Evolutionary conservation across 495 filamentous ascomycete species (phyloP), one percentile per base, ranked within the genome.

Genomic region (Penicillium pulvis): DNA sequence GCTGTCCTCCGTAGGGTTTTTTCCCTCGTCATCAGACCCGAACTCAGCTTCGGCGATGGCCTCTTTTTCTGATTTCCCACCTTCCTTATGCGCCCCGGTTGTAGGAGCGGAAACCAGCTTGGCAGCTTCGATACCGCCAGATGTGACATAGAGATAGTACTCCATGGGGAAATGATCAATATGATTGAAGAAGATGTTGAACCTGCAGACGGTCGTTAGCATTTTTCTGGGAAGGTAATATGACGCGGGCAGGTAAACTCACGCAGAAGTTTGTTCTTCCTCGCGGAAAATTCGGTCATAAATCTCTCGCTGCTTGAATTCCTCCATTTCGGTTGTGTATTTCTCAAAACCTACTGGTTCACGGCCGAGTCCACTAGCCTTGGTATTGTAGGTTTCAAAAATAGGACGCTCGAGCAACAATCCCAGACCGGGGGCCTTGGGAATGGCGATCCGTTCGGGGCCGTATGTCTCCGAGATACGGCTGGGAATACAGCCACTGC

Each of bases 261-360:
- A 93, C 88, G 82, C 77, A 61, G 90, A 84, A 56, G 86, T 82
- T 66, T 88, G 81, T 71, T 93, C 88, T 73, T 98, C 94, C 62
- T 94, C 86, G 35, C 88, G 83, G 75, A 93, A 98, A 58, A 98
- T 96, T 12, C 90, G 80, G 63, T 88, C 82, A 67, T 99, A 99
- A 50, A 99, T 98, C 72, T 96, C 87, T 58, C 86, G 75, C 69
- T 96, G 89, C 78, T 97, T 97, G 71, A 99, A 99, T 58, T 86
- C 87, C 52, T 84, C 76, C 61, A 99, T 91, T 72, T 90, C 83
- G 59, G 83, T 81, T 50, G 91, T 80, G 63, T 87, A 90, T 56
- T 86, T 87, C 31, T 79, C 75, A 68, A 97, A 98, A 66, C 90
- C 84, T 56, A 99, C 87, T 11, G 79, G 76, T 41, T 88, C 81